Base-by-base conservation (phyloP, 306 rosid genomes). In the Cicer pinnatifidum region DNA sequence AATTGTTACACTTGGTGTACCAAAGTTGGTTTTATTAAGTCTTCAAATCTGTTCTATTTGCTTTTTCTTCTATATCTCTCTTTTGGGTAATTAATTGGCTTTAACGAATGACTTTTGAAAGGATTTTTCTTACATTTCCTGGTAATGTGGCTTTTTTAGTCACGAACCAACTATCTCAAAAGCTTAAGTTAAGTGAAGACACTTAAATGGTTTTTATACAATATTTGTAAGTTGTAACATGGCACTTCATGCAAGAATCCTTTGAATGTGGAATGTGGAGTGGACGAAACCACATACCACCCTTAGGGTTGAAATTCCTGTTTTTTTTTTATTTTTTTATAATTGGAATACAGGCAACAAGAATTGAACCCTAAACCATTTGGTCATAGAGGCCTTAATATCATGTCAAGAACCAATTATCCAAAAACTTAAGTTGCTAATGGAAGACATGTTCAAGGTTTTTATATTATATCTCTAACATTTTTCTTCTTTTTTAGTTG, bases 71-170 rank as follows among this genome's bases (percentile, higher is more conserved):
- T 8, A 43, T 40, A 23, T 70, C 6, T 60, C 11, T 40, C 10
- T n/a, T 15, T 44, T 3, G 45, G 45, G 7, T 10, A 66, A 66
- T 8, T 9, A 28, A 60, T 16, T 54, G 12, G 35, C 33, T 72
- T 44, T 56, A 44, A 9, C 47, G 73, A 69, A 38, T 12, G 12
- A 5, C 37, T 13, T 72, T 71, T 13, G 50, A n/a, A 13, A 53
- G 2, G 5, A 3, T 7, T 38, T 66, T 72, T 69, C 39, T 37
- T 8, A 2, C 72, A 10, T 74, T 67, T 43, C 11, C 43, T 28
- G 53, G n/a, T 50, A 54, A 15, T 62, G 23, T 64, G 28, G 15
- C 16, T 54, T 76, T 9, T 39, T 76, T 35, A 12, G 5, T 37
- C 66, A 59, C 11, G 46, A 38, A n/a, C 23, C 7, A 37, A 37